Conservation (phyloP, 768 basidiomycete species). For the Mycena pura region DNA sequence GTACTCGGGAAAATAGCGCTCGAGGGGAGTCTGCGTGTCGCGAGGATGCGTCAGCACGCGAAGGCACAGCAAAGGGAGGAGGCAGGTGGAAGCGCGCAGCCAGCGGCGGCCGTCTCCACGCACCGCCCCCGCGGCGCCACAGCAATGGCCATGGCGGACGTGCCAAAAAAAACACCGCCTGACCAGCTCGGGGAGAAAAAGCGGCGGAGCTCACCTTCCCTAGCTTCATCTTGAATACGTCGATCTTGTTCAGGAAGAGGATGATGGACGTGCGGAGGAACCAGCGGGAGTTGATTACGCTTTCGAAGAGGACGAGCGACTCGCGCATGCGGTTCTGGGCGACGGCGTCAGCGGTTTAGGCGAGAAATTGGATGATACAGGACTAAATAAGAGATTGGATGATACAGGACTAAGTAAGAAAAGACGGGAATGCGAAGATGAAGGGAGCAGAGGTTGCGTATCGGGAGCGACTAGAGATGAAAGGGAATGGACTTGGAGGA, state of each 20-base stretch:
- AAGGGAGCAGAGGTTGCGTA: neutral
- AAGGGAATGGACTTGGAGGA: neutral
- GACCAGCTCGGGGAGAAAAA: neutral
- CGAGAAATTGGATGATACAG: neutral
- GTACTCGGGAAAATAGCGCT: slow-evolving; percentile 86
- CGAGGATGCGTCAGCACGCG: neutral
- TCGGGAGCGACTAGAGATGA: neutral
- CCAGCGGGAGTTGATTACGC: slow-evolving; percentile 82
- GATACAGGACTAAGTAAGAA: neutral
- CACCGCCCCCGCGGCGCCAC: too few relatives aligned
- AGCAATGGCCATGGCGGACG: too few relatives aligned
- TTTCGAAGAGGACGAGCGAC: slow-evolving; percentile 76
- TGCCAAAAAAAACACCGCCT: neutral
- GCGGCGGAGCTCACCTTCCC: slow-evolving; percentile 4
- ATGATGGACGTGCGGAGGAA: slow-evolving; percentile 73
- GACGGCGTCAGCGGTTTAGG: neutral
- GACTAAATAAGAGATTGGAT: neutral
- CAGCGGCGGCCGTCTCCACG: too few relatives aligned
- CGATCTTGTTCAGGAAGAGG: slow-evolving; percentile 74
- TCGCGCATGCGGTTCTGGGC: slow-evolving; percentile 78
- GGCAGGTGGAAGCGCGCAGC: neutral
- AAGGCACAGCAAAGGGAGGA: neutral
- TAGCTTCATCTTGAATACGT: slow-evolving; percentile 70
- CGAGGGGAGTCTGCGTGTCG: slow-evolving; percentile 65
- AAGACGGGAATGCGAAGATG: neutral